A percentile compares a stretch with the other conserved stretches of the same genome.
Evolutionary conservation across 2,329 filamentous ascomycete genomes (phyloP).

Genomic region (Dactylellina sp.): DNA sequence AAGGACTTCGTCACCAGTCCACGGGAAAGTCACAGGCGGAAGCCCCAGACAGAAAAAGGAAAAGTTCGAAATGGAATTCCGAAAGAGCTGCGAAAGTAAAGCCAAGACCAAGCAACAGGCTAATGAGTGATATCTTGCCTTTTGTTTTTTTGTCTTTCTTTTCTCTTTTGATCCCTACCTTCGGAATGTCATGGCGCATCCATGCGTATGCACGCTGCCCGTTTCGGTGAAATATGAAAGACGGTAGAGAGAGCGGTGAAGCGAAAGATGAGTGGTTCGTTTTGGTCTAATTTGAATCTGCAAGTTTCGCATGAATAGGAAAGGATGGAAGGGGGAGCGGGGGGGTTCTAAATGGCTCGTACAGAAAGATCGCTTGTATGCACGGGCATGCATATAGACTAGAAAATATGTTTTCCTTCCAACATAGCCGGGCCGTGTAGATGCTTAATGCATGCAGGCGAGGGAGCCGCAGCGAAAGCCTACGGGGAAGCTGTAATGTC

Average conservation of each 20-base stretch:
- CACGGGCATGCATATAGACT: constrained; percentile 20
- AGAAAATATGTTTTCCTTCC: constrained; percentile 6
- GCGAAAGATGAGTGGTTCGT: constrained; percentile 35
- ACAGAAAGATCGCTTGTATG: neutral
- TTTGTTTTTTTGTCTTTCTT: constrained; percentile 24
- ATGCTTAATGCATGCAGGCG: constrained; percentile 11
- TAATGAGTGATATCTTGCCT: constrained; percentile 24
- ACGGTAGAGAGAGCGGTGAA: constrained; percentile 1
- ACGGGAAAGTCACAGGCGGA: constrained; percentile 10
- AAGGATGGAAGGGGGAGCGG: neutral
- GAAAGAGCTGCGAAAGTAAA: constrained; percentile 6
- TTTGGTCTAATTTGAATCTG: constrained; percentile 48
- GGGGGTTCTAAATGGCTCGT: constrained; percentile 31
- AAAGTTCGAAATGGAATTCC: constrained; percentile 11
- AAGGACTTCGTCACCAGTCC: constrained; percentile 4
- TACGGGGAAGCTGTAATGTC: constrained; percentile 1
- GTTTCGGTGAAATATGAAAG: constrained; percentile 12
- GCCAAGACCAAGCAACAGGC: constrained; percentile 1
- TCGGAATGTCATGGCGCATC: constrained; percentile 40
- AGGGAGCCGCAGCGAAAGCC: constrained; percentile 1
- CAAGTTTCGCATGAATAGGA: constrained; percentile 22
- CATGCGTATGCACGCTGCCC: constrained; percentile 43
- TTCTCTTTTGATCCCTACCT: constrained; percentile 16
- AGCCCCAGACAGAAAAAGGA: neutral
- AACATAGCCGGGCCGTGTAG: constrained; percentile 20